Conservation (phyloP, 2,329 filamentous ascomycete genomes). For the Thelonectria rubi region DNA sequence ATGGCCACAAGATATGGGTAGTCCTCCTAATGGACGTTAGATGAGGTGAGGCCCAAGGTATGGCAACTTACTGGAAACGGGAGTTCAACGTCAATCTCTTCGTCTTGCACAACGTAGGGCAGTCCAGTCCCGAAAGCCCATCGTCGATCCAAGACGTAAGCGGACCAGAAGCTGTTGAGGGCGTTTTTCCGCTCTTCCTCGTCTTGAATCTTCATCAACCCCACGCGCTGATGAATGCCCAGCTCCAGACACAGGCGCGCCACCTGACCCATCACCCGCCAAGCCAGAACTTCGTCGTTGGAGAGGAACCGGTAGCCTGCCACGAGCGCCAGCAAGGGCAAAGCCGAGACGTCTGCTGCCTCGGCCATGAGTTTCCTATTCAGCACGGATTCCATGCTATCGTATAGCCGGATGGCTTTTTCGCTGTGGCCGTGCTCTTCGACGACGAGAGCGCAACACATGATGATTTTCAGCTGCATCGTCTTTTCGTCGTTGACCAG, state of each 20-base stretch:
- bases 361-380: constrained; percentile 72
- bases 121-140: constrained; percentile 93
- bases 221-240: constrained; percentile 83
- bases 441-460: constrained; percentile 80
- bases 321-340: constrained; percentile 62
- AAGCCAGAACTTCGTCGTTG: constrained; percentile 86
- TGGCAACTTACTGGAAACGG: constrained; percentile 75
- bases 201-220: constrained; percentile 73
- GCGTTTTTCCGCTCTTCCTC: constrained; percentile 74
- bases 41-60: constrained; percentile 25
- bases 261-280: constrained; percentile 86
- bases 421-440: constrained; percentile 83
- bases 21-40: constrained; percentile 51
- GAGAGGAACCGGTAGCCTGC: constrained; percentile 81
- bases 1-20: constrained; percentile 82
- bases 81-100: constrained; percentile 82
- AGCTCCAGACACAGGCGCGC: constrained; percentile 81
- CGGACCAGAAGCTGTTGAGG: constrained; percentile 83
- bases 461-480: constrained; percentile 81
- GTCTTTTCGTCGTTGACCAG: constrained; percentile 63
- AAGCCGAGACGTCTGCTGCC: constrained; percentile 54
- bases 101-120: constrained; percentile 85
- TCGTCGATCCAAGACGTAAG: constrained; percentile 84
- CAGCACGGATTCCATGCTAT: constrained; percentile 76
- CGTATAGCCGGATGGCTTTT: constrained; percentile 76